Percentiles rank a stretch among this genome's conserved stretches.
phyloP scores from a whole-genome alignment of 345 rosid species.

The Carallia pectinifolia region DNA sequence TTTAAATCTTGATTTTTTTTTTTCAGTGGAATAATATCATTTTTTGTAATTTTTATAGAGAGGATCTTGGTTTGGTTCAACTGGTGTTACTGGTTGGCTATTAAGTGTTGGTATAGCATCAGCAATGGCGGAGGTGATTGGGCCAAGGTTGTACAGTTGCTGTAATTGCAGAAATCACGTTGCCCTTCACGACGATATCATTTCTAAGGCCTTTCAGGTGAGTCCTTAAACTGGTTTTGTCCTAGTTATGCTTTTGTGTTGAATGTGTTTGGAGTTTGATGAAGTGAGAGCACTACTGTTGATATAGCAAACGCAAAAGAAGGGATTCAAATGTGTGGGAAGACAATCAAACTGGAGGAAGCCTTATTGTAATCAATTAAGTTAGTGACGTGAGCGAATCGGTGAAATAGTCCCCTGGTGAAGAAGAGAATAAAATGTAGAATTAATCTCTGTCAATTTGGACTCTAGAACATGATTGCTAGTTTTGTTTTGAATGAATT shows the following conservation, averaged over 20 bases:
- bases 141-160: constrained; percentile 57
- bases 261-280: neutral
- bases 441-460: too few species aligned
- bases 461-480: too few species aligned
- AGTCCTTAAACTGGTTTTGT: constrained; percentile 15
- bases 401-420: too few species aligned
- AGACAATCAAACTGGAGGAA: neutral
- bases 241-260: constrained; percentile 3
- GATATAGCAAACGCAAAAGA: neutral
- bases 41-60: neutral
- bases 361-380: neutral
- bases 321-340: neutral
- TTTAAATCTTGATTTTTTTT: neutral
- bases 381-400: too few species aligned
- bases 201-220: constrained; percentile 60
- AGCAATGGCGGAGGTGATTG: constrained; percentile 31
- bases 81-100: neutral
- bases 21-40: constrained; percentile 7
- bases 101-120: constrained; percentile 1
- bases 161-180: constrained; percentile 57
- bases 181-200: constrained; percentile 60
- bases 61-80: constrained; percentile 16
- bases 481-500: too few species aligned
- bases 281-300: neutral
- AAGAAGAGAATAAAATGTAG: too few species aligned